These are phyloP conservation scores for Colletotrichum gloeosporioides DNA, from an alignment of 2,329 filamentous ascomycete species.

Conservation along the genomic window DNA sequence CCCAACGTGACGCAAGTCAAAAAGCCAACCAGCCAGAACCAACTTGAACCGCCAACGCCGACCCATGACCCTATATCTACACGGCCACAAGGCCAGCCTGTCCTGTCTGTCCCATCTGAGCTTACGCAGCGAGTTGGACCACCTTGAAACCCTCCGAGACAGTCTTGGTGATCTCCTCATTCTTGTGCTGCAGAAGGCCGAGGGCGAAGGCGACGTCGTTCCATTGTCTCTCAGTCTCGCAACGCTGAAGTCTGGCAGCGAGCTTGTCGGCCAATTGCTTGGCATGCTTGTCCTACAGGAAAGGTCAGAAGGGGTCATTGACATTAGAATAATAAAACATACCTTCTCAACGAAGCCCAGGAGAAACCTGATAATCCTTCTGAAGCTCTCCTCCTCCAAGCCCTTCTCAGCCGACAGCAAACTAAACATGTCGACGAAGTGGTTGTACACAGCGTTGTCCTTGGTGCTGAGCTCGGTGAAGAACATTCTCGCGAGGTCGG, in stretches of 20 bases:
- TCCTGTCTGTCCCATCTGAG: neutral
- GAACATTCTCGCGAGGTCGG: conserved; percentile 96
- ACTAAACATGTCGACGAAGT: conserved; percentile 99
- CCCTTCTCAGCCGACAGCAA: conserved; percentile 82
- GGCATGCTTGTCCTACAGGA: conserved; percentile 86
- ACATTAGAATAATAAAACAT: conserved; percentile 31
- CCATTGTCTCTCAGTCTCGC: conserved; percentile 95
- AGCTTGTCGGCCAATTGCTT: conserved; percentile 93
- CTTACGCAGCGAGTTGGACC: conserved; percentile 65
- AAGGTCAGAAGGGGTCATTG: conserved; percentile 13
- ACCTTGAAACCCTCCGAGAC: conserved; percentile 79
- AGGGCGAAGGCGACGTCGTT: conserved; percentile 95
- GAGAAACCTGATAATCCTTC: conserved; percentile 88
- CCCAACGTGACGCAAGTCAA: conserved; percentile 4
- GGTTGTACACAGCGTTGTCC: conserved; percentile 98
- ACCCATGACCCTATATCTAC: conserved; percentile 10
- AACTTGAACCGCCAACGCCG: conserved; percentile 16
- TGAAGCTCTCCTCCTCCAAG: conserved; percentile 85
- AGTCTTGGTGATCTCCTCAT: conserved; percentile 83
- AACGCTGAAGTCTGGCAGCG: conserved; percentile 82
- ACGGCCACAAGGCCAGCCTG: conserved; percentile 3
- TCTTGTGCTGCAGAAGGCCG: conserved; percentile 89
- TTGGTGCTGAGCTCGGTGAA: conserved; percentile 97
- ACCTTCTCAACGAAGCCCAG: conserved; percentile 98
- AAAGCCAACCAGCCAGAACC: conserved; percentile 4